Evolutionary conservation across 768 basidiomycete genomes (phyloP).

Genomic region (Lenzites betulinus): DNA sequence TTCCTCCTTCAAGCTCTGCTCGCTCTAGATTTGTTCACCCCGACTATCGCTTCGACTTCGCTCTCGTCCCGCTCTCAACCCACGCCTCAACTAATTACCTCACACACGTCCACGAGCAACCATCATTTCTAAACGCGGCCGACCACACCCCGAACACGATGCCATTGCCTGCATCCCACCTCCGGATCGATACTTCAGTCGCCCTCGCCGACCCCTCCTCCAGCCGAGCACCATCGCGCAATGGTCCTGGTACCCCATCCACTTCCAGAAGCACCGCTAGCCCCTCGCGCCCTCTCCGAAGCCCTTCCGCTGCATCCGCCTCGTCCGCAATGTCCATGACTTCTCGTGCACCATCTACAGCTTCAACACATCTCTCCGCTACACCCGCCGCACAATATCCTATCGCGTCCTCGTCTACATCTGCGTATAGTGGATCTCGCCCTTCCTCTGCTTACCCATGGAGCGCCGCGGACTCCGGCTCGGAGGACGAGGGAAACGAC

Average conservation of each 20-base stretch:
- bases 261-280: slow-evolving; percentile 26
- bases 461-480: slow-evolving; percentile 19
- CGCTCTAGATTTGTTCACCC: slow-evolving; percentile 10
- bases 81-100: background rate
- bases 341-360: slow-evolving; percentile 21
- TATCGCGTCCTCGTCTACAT: slow-evolving; percentile 11
- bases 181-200: slow-evolving; percentile 38
- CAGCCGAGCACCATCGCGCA: slow-evolving; percentile 18
- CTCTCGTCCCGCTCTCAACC: slow-evolving; percentile 7
- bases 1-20: background rate
- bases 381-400: slow-evolving; percentile 7
- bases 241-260: slow-evolving; percentile 5
- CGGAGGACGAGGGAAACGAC: slow-evolving; percentile 19
- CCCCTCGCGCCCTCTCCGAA: slow-evolving; percentile 28
- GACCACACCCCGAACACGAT: background rate
- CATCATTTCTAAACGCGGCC: background rate
- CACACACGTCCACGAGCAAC: background rate
- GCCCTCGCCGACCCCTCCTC: slow-evolving; percentile 25
- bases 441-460: background rate
- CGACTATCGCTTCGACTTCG: slow-evolving; percentile 2
- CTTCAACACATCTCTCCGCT: slow-evolving; percentile 16
- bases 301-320: slow-evolving; percentile 28
- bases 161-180: slow-evolving; percentile 30
- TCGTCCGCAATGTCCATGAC: slow-evolving; percentile 28
- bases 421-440: background rate